phyloP scores from a whole-genome alignment of 805 yeast genomes.

The Sugiyamaella mastotermitis region DNA sequence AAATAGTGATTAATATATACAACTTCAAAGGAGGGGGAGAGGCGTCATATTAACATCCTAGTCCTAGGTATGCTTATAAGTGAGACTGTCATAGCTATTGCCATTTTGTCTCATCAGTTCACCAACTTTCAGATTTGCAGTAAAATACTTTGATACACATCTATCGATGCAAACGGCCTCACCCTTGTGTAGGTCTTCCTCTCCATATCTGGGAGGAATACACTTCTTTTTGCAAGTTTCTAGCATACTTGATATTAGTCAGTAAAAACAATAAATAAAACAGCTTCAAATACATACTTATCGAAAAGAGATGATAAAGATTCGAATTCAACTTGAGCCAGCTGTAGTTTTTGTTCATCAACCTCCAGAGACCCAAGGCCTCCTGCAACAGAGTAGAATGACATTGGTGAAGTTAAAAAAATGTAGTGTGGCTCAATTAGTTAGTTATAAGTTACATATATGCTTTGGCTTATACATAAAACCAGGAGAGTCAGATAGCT shows the following conservation, averaged over 20 bases:
- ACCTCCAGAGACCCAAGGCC: constrained; percentile 27
- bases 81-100: too few species aligned
- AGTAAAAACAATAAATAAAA: too few species aligned
- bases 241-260: too few species aligned
- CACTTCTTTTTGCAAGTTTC: constrained; percentile 69
- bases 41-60: too few species aligned
- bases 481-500: too few species aligned
- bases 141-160: constrained; percentile 79
- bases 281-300: constrained; percentile 17
- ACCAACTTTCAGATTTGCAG: constrained; percentile 46
- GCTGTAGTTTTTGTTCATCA: constrained; percentile 25
- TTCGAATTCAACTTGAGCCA: constrained; percentile 31
- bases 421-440: too few species aligned
- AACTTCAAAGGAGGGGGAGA: too few species aligned
- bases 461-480: too few species aligned
- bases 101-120: constrained; percentile 24
- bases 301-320: constrained; percentile 28
- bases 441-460: too few species aligned
- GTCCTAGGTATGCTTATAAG: too few species aligned
- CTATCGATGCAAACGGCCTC: constrained; percentile 78
- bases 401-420: too few species aligned
- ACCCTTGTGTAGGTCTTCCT: constrained; percentile 77
- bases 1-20: too few species aligned
- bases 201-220: constrained; percentile 79
- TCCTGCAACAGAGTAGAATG: constrained; percentile 30